phyloP scores from a whole-genome alignment of 805 yeast genomes.

The Zygosaccharomyces bisporus region DNA sequence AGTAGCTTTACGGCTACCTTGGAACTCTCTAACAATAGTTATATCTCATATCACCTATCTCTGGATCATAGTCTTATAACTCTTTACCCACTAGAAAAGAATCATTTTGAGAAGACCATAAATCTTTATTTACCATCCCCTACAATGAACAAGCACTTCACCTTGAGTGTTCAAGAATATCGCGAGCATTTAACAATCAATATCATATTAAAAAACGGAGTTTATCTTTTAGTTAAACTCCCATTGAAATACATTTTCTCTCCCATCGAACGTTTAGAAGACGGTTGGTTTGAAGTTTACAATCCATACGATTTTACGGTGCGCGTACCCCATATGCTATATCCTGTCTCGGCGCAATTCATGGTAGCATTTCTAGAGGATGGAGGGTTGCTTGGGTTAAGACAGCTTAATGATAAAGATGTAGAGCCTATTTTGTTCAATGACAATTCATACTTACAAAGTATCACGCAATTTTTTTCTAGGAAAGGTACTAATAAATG shows the following conservation, averaged over 20 bases:
- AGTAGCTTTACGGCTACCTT: conserved; percentile 25
- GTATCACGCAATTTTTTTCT: conserved; percentile 32
- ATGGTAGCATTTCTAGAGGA: conserved; percentile 63
- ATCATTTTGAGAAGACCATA: conserved; percentile 22
- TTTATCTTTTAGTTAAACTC: conserved; percentile 20
- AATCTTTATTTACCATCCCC: conserved; percentile 26
- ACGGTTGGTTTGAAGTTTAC: conserved; percentile 63
- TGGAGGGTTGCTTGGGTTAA: conserved; percentile 68
- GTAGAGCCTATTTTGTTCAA: conserved; percentile 49
- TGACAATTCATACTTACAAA: conserved; percentile 48
- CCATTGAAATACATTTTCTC: conserved; percentile 27
- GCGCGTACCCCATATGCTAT: conserved; percentile 52
- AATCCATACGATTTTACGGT: conserved; percentile 63
- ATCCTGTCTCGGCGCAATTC: conserved; percentile 43
- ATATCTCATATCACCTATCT: conserved; percentile 30
- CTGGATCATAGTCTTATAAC: conserved; percentile 20
- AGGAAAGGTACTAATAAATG: conserved; percentile 13
- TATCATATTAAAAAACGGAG: conserved; percentile 28
- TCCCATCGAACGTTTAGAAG: conserved; percentile 8
- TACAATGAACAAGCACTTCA: conserved; percentile 28
- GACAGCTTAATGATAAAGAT: conserved; percentile 21
- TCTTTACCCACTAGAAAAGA: conserved; percentile 24
- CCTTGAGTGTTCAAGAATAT: conserved; percentile 17
- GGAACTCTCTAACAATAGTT: conserved; percentile 17
- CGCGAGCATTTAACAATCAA: conserved; percentile 19